Evolutionary conservation across 306 rosid genomes (phyloP).

Genomic region (Prinsepia uniflora): DNA sequence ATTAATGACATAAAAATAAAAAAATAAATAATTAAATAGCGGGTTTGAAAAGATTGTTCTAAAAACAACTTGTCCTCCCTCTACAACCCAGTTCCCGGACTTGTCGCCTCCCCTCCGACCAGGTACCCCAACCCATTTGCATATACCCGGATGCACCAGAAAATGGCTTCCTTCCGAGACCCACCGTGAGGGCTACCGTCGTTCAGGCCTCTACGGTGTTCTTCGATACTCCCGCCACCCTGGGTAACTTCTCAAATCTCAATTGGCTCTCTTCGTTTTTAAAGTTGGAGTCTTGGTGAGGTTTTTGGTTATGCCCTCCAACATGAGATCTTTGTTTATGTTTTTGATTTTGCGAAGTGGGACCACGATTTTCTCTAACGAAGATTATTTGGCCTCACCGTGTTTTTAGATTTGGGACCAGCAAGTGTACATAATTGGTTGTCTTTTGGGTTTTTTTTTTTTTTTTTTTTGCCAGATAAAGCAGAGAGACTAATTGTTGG

Average conservation of each 20-base stretch:
- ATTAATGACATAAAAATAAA: too few relatives aligned
- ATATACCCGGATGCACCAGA: neutral
- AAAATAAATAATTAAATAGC: too few relatives aligned
- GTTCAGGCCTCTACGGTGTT: constrained; percentile 73
- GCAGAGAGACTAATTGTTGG: constrained; percentile 20
- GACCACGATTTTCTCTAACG: neutral
- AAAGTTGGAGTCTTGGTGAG: neutral
- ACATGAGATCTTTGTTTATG: neutral
- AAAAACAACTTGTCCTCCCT: too few relatives aligned
- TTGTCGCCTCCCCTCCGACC: neutral
- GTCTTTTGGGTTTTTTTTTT: neutral
- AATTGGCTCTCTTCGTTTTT: neutral
- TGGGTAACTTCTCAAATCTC: constrained; percentile 35
- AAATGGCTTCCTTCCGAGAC: constrained; percentile 36
- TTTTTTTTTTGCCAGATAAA: too few relatives aligned
- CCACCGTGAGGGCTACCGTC: constrained; percentile 60
- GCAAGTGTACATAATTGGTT: neutral
- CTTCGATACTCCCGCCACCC: constrained; percentile 73
- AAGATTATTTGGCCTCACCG: neutral
- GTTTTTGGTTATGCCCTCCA: neutral
- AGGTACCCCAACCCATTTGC: neutral
- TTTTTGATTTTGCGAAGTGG: neutral
- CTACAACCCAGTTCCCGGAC: neutral
- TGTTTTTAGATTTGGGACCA: too few relatives aligned
- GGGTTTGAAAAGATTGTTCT: too few relatives aligned